Conservation (phyloP, 2,329 filamentous ascomycete species). For the Botrytis hyacinthi region DNA sequence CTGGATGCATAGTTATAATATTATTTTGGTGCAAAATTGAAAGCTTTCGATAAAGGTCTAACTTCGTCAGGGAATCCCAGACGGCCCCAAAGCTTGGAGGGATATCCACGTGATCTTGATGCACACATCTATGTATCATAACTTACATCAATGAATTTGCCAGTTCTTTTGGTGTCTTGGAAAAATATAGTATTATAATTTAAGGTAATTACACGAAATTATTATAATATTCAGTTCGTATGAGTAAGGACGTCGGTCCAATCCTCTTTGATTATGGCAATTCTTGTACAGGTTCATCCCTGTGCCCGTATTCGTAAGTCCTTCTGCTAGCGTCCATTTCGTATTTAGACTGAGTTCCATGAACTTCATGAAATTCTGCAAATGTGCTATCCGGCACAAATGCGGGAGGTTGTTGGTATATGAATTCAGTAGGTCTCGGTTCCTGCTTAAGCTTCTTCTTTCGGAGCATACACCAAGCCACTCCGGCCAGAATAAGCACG, state of each 20-base stretch:
- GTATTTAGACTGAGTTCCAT: background rate
- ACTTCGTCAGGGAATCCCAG: background rate
- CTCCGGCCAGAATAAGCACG: background rate
- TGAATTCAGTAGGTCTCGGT: background rate
- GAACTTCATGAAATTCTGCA: background rate
- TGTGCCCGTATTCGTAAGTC: background rate
- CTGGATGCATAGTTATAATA: background rate
- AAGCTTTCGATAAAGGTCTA: background rate
- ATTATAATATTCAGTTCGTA: background rate
- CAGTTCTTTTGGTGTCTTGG: background rate
- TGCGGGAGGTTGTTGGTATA: background rate
- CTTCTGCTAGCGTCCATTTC: slow-evolving; percentile 6
- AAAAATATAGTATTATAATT: background rate
- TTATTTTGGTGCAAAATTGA: background rate
- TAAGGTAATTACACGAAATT: background rate
- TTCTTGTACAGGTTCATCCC: slow-evolving; percentile 4
- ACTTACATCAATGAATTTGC: background rate
- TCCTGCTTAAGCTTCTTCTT: background rate
- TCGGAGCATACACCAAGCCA: background rate
- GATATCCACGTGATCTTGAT: background rate
- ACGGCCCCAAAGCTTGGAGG: background rate
- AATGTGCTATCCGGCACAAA: slow-evolving; percentile 10
- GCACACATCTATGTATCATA: background rate
- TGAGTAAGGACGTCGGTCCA: background rate
- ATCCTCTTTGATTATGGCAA: background rate